Evolutionary conservation across 1,284 basidiomycete species (phyloP).

Genomic region (Cutaneotrichosporon sp.): DNA sequence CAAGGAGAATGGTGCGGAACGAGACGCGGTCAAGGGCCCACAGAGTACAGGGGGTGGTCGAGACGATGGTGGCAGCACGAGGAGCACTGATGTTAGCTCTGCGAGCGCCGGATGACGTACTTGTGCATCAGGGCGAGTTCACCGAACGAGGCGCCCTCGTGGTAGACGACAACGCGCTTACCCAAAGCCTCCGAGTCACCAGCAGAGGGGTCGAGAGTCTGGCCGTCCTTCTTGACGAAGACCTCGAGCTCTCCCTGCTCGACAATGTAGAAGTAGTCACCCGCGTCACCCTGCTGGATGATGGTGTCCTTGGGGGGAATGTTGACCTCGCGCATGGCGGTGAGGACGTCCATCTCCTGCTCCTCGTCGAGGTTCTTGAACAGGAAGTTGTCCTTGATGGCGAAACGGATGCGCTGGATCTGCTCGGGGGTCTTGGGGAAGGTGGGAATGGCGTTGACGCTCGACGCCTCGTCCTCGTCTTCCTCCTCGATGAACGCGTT

Average conservation of each 20-base stretch:
- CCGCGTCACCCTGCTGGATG: slow-evolving; percentile 94
- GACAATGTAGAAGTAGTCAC: slow-evolving; percentile 97
- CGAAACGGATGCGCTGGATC: slow-evolving; percentile 78
- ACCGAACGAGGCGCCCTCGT: slow-evolving; percentile 85
- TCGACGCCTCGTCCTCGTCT: slow-evolving; percentile 47
- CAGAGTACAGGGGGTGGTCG: slow-evolving; percentile 78
- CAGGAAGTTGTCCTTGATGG: slow-evolving; percentile 86
- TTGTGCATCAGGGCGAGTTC: slow-evolving; percentile 98
- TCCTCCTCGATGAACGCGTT: slow-evolving; percentile 43
- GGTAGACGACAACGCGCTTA: slow-evolving; percentile 81
- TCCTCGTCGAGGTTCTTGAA: slow-evolving; percentile 97
- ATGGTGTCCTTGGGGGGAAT: slow-evolving; percentile 76
- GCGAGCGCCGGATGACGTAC: slow-evolving; percentile 33
- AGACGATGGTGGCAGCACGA: slow-evolving; percentile 88
- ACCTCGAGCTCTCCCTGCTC: slow-evolving; percentile 86
- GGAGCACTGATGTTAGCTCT: slow-evolving; percentile 62
- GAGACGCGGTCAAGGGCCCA: slow-evolving; percentile 98
- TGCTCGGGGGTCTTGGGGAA: slow-evolving; percentile 85
- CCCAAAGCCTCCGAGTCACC: slow-evolving; percentile 62
- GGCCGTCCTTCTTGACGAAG: slow-evolving; percentile 66
- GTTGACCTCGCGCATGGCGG: slow-evolving; percentile 90
- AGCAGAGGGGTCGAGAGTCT: slow-evolving; percentile 57
- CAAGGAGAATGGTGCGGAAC: slow-evolving; percentile 96
- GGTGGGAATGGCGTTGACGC: slow-evolving; percentile 58
- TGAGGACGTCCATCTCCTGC: slow-evolving; percentile 87